Percentiles rank a stretch among this genome's conserved stretches.
Evolutionary conservation across 225 moss, liverwort and hornwort genomes (phyloP).

Genomic region (Lunularia cruciata): DNA sequence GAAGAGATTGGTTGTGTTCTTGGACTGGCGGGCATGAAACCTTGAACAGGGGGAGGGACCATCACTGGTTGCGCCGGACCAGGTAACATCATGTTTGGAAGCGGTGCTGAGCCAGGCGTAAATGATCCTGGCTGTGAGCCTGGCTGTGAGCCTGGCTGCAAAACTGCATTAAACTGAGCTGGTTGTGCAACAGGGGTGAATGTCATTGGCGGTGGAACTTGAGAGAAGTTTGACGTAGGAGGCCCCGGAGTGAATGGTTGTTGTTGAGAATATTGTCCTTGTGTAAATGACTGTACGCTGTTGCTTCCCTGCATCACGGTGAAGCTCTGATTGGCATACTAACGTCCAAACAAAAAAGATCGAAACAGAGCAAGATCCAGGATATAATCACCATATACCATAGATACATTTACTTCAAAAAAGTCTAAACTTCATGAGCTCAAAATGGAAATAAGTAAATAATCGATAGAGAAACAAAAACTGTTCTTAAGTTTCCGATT

Average conservation of each 20-base stretch:
- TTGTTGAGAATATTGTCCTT: conserved; percentile 9
- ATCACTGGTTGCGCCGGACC: conserved; percentile 23
- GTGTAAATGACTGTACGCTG: conserved; percentile 26
- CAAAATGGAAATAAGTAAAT: neutral
- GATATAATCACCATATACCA: no score
- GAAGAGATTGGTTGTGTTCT: conserved; percentile 19
- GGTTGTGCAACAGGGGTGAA: conserved; percentile 22
- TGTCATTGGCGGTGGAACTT: conserved; percentile 11
- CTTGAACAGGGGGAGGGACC: conserved; percentile 26
- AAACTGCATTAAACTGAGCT: conserved; percentile 3
- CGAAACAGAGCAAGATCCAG: no score
- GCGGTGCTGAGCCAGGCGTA: neutral
- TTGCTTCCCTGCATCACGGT: conserved; percentile 21
- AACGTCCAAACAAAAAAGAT: no score
- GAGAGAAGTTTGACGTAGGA: conserved; percentile 8
- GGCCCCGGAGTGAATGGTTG: conserved; percentile 18
- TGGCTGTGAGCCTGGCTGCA: neutral
- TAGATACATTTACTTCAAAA: no score
- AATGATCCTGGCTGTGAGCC: neutral
- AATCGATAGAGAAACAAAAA: no score
- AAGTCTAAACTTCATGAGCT: no score
- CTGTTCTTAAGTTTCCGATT: neutral
- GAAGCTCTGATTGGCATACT: no score
- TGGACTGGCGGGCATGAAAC: conserved; percentile 45
- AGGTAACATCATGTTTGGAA: conserved; percentile 30